Base-by-base conservation (phyloP, 345 rosid species). In the Cardamine occulta region DNA sequence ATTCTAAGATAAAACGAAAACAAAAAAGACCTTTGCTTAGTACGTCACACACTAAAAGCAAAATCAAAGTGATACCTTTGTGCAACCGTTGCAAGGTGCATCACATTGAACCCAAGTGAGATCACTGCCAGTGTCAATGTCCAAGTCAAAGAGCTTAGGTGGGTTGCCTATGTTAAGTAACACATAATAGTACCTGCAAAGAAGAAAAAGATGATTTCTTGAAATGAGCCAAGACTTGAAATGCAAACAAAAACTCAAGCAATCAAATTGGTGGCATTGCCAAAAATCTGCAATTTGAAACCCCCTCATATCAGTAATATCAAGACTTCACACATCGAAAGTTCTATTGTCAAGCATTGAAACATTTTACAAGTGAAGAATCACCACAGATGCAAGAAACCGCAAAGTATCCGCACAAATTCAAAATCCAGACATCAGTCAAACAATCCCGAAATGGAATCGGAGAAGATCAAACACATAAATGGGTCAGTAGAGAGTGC, bases 31-130 rank as follows among this genome's bases (percentile, higher is more conserved):
- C 7, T 62, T 15, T 59, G 6, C 55, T 67, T 18, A 28, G 12
- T 13, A 62, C 62, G 44, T 12, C 14, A 24, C 57, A 63, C 11
- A 39, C 5, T 34, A 14, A 19, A 39, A 71, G 58, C 18, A 63
- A 48, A 48, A 49, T n/a, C 2, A 66, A 67, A 26, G 40, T 21
- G 52, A 65, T 79, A 94, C 98, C 98, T 73, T 73, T 12, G 89
- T 88, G 88, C 98, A 94, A 21, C 93, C 85, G 2, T 23, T 82
- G 75, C 98, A 94, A 26, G 98, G 97, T 35, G 96, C 98, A 86
- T 91, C 91, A 70, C 98, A 94, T 60, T 94, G 96, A 57, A 94
- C 89, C 98, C 98, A 94, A 70, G 97, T 90, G 35, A 91, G 85
- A 70, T 94, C 98, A 75, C 98, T 91, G 12, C 98, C 98, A 13